These are phyloP conservation scores for Strobilomyces echinocephalus DNA, from an alignment of 768 basidiomycete genomes.

Conservation along the genomic window DNA sequence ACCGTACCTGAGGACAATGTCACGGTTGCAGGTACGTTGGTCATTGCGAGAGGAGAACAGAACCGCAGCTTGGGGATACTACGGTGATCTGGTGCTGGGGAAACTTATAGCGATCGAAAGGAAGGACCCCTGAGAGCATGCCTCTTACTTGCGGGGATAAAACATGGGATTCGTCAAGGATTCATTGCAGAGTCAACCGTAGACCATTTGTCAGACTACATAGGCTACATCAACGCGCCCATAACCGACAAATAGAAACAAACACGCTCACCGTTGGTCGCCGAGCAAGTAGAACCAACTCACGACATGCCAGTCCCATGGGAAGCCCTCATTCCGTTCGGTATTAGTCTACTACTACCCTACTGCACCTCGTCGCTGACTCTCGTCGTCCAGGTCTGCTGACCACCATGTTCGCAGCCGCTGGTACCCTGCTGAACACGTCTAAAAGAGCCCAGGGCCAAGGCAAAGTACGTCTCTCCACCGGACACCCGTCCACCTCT, in stretches of 20 bases:
- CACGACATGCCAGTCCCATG: constrained; percentile 87
- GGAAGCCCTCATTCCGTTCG: constrained; percentile 96
- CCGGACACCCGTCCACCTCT: neutral
- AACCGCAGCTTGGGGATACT: neutral
- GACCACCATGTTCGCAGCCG: constrained; percentile 83
- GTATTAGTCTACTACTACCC: constrained; percentile 33
- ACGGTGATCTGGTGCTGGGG: neutral
- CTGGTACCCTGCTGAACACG: constrained; percentile 80
- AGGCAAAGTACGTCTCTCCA: constrained; percentile 62
- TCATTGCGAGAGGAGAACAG: constrained; percentile 1
- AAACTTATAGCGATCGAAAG: constrained; percentile 1
- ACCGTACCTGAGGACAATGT: constrained; percentile 11
- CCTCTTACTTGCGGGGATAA: neutral
- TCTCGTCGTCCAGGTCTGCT: constrained; percentile 56
- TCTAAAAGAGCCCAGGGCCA: constrained; percentile 80
- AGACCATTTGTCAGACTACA: neutral
- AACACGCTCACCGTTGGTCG: constrained; percentile 14
- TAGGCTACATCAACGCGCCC: neutral
- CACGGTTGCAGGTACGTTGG: constrained; percentile 6
- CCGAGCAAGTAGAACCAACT: neutral
- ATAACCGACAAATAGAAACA: constrained; percentile 15
- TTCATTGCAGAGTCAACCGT: no score
- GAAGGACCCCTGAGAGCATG: constrained; percentile 2
- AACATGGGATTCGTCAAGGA: neutral
- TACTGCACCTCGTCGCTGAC: constrained; percentile 5